A percentile compares a stretch with the other conserved stretches of the same genome.
These are phyloP conservation scores for Ophiocordyceps camponoti-saundersi DNA, from an alignment of 2,329 filamentous ascomycete genomes.

Conservation along the genomic window DNA sequence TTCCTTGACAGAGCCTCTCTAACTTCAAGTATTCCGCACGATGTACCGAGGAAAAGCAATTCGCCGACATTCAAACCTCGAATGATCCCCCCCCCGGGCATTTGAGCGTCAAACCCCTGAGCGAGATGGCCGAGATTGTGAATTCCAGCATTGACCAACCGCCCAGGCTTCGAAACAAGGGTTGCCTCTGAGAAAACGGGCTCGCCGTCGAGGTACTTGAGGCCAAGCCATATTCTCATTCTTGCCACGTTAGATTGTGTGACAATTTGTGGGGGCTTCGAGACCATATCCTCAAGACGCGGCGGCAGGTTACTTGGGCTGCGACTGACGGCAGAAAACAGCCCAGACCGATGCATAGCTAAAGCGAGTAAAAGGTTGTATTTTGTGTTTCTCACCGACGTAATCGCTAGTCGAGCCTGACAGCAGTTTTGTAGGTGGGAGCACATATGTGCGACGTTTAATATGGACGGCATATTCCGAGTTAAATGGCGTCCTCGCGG, in stretches of 20 bases:
- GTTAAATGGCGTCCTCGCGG: too few relatives aligned
- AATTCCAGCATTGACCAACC: slow-evolving; percentile 50
- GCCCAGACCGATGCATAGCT: slow-evolving; percentile 67
- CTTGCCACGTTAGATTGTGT: slow-evolving; percentile 55
- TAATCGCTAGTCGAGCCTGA: slow-evolving; percentile 66
- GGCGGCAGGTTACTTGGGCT: slow-evolving; percentile 37
- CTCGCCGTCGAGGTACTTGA: slow-evolving; percentile 78
- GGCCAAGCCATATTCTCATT: slow-evolving; percentile 68
- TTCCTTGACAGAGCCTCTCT: slow-evolving; percentile 68
- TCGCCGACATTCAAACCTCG: slow-evolving; percentile 67
- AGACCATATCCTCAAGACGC: slow-evolving; percentile 24
- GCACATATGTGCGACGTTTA: slow-evolving; percentile 63
- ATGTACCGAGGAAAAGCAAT: slow-evolving; percentile 64
- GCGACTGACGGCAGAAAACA: slow-evolving; percentile 65
- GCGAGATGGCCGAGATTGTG: slow-evolving; percentile 46
- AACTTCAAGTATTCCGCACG: slow-evolving; percentile 61
- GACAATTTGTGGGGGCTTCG: slow-evolving; percentile 35
- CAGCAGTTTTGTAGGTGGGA: slow-evolving; percentile 85
- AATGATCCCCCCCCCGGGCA: slow-evolving; percentile 50
- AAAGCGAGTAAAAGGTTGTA: slow-evolving; percentile 62
- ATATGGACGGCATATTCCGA: slow-evolving; percentile 30
- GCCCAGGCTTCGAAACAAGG: slow-evolving; percentile 57
- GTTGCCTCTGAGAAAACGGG: slow-evolving; percentile 56
- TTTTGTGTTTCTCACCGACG: slow-evolving; percentile 65
- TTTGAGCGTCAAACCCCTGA: slow-evolving; percentile 43